These are phyloP conservation scores for Hypoxylon sp. DNA, from an alignment of 2,329 filamentous ascomycete species.

Conservation along the genomic window DNA sequence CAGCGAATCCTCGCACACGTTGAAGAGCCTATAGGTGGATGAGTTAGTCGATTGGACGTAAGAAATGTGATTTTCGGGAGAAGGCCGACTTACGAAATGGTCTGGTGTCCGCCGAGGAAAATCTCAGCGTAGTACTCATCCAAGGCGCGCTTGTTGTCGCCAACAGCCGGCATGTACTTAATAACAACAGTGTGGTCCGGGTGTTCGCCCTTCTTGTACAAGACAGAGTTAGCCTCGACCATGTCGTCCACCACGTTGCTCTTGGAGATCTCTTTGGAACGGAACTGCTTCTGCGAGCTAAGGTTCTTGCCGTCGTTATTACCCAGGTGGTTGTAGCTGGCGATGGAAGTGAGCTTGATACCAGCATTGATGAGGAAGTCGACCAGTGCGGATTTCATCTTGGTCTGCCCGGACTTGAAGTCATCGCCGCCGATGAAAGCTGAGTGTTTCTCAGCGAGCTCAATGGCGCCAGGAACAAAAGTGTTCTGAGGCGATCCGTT, in stretches of 20 bases:
- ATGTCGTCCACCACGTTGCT: slow-evolving; percentile 99
- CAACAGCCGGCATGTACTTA: slow-evolving; percentile 99
- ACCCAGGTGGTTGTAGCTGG: slow-evolving; percentile 98
- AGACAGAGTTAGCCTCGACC: slow-evolving; percentile 91
- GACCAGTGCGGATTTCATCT: slow-evolving; percentile 99
- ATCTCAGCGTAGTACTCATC: slow-evolving; percentile 99
- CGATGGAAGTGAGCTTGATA: slow-evolving; percentile 98
- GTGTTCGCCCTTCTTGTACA: slow-evolving; percentile 93
- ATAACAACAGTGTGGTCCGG: slow-evolving; percentile 99
- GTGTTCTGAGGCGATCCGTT: slow-evolving; percentile 99
- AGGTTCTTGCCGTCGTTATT: slow-evolving; percentile 99
- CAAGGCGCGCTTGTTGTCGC: slow-evolving; percentile 97
- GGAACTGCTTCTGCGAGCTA: slow-evolving; percentile 97
- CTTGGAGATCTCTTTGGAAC: slow-evolving; percentile 99
- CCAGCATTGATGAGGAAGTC: slow-evolving; percentile 98
- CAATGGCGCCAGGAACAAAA: slow-evolving; percentile 90
- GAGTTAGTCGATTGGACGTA: background rate
- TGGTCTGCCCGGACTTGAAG: slow-evolving; percentile 99
- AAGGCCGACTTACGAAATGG: slow-evolving; percentile 72
- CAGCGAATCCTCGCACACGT: slow-evolving; percentile 98
- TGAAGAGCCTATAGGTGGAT: slow-evolving; percentile 76
- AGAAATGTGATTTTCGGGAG: slow-evolving; percentile 24
- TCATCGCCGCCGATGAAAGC: slow-evolving; percentile 97
- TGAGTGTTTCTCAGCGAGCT: slow-evolving; percentile 85
- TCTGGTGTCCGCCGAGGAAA: slow-evolving; percentile 98